These are phyloP conservation scores for Macrocybe gigantea DNA, from an alignment of 768 basidiomycete genomes.

Conservation along the genomic window DNA sequence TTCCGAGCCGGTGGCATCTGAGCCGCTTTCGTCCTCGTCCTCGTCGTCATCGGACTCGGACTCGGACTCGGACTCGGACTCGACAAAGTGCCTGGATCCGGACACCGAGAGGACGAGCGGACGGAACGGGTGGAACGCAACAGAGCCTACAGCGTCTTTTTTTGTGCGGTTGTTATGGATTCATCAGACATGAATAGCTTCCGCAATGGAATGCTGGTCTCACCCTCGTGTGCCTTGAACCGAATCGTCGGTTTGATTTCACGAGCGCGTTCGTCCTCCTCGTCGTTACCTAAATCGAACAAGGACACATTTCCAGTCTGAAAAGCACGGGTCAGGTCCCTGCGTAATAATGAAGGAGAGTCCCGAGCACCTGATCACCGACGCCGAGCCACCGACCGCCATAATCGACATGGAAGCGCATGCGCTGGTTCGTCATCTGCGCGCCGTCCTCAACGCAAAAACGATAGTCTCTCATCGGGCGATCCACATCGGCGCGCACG, in stretches of 20 bases:
- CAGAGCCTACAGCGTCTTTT: conserved; percentile 71
- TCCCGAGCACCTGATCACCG: conserved; percentile 59
- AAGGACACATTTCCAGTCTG: conserved; percentile 57
- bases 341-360: background rate
- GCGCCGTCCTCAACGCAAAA: conserved; percentile 3
- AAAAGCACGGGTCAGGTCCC: background rate
- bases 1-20: too few species aligned
- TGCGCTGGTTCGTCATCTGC: conserved; percentile 63
- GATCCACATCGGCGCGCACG: conserved; percentile 49
- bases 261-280: conserved; percentile 4
- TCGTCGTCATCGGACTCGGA: conserved; percentile 19
- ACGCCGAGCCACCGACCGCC: conserved; percentile 56
- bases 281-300: conserved; percentile 40
- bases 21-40: conserved; percentile 7
- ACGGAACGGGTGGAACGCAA: conserved; percentile 64
- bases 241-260: conserved; percentile 3
- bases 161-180: background rate
- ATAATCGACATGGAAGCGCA: conserved; percentile 72
- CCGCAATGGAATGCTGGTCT: conserved; percentile 57
- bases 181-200: conserved; percentile 7
- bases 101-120: conserved; percentile 59
- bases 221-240: conserved; percentile 20
- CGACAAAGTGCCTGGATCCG: conserved; percentile 71
- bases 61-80: conserved; percentile 14
- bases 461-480: conserved; percentile 33